These are phyloP conservation scores for Paraphaeosphaeria sporulosa DNA, from an alignment of 2,329 filamentous ascomycete genomes.

Conservation along the genomic window DNA sequence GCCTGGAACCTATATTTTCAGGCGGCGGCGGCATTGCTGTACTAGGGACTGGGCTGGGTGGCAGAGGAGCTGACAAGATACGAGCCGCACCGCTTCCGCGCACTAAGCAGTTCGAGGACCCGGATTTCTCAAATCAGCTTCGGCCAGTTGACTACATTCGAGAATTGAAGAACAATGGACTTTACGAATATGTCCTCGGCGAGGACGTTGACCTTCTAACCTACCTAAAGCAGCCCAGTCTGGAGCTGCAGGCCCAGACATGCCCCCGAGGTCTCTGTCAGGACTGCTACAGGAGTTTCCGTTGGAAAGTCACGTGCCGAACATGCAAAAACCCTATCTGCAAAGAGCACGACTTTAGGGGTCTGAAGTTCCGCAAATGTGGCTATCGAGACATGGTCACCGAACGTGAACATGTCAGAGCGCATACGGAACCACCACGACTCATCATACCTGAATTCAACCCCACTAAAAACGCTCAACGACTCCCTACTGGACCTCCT, in stretches of 20 bases:
- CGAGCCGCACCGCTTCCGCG: conserved; percentile 65
- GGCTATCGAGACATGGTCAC: conserved; percentile 63
- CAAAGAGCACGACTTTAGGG: conserved; percentile 67
- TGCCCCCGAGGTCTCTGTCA: conserved; percentile 65
- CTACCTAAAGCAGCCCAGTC: conserved; percentile 50
- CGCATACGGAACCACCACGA: conserved; percentile 42
- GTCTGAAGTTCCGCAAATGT: conserved; percentile 63
- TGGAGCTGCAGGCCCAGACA: conserved; percentile 53
- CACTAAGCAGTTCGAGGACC: conserved; percentile 62
- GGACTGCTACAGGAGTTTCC: conserved; percentile 64
- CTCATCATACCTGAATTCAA: conserved; percentile 49
- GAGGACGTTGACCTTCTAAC: conserved; percentile 50
- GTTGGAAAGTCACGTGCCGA: conserved; percentile 67
- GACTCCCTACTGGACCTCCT: conserved; percentile 31
- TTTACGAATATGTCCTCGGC: conserved; percentile 53
- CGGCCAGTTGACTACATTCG: conserved; percentile 55
- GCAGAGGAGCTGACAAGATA: conserved; percentile 62
- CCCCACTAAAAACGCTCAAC: conserved; percentile 37
- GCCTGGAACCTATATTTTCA: conserved; percentile 66
- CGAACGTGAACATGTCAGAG: conserved; percentile 54
- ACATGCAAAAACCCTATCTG: conserved; percentile 64
- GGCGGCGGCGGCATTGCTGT: conserved; percentile 67
- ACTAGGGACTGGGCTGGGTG: conserved; percentile 55
- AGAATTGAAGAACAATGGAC: conserved; percentile 49
- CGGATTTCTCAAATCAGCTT: conserved; percentile 60